These are phyloP conservation scores for Sarocladium brachiariae DNA, from an alignment of 2,329 filamentous ascomycete genomes.

Conservation along the genomic window DNA sequence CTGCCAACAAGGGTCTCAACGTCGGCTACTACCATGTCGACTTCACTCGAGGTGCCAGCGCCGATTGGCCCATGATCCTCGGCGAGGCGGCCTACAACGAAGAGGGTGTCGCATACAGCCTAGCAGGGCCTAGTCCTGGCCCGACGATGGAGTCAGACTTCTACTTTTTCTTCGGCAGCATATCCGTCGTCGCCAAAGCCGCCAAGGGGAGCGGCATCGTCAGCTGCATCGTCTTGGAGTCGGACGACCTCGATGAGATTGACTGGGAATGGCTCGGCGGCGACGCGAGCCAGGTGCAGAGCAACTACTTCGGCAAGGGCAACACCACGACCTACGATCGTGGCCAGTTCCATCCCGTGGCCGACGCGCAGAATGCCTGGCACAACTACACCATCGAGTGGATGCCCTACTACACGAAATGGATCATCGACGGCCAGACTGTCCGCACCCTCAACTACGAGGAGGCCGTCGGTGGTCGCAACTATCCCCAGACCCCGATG, in stretches of 20 bases:
- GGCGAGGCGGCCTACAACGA: constrained; percentile 16
- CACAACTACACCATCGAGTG: constrained; percentile 54
- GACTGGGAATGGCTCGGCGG: constrained; percentile 75
- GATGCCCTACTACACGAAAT: constrained; percentile 44
- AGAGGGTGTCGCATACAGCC: constrained; percentile 34
- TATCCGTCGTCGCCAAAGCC: constrained; percentile 64
- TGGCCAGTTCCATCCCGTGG: constrained; percentile 16
- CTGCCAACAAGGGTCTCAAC: constrained; percentile 57
- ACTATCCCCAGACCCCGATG: constrained; percentile 54
- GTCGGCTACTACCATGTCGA: constrained; percentile 46
- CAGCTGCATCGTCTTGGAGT: constrained; percentile 67
- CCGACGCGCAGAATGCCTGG: constrained; percentile 27
- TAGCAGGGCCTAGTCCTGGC: constrained; percentile 46
- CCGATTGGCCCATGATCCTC: constrained; percentile 19
- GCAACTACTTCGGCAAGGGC: constrained; percentile 69
- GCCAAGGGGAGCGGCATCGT: constrained; percentile 75
- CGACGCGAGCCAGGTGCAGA: constrained; percentile 56
- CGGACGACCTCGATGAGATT: constrained; percentile 70
- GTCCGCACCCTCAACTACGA: constrained; percentile 42
- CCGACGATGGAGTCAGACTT: constrained; percentile 59
- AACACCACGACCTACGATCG: constrained; percentile 57
- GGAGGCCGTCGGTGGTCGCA: constrained; percentile 39
- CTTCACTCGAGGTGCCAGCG: constrained; percentile 56
- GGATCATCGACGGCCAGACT: constrained; percentile 49
- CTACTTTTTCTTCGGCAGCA: constrained; percentile 76